Conservation (phyloP, 768 basidiomycete species). For the Lactarius pseudohatsudake region DNA sequence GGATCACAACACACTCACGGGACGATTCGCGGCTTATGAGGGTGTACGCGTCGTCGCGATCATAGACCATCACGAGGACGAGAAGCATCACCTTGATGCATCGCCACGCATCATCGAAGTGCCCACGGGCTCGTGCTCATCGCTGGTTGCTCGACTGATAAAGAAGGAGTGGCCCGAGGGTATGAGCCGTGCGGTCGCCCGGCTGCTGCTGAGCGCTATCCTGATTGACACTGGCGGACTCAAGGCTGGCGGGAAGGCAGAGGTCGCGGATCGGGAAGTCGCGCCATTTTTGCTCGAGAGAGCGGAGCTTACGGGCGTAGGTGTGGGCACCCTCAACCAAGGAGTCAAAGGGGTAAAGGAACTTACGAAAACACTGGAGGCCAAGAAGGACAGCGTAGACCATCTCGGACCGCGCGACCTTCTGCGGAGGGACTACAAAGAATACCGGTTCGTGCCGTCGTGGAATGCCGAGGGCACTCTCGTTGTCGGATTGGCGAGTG, state of each 20-base stretch:
- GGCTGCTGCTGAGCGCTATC: slow-evolving; percentile 57
- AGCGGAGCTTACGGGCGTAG: slow-evolving; percentile 43
- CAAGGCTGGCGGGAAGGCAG: slow-evolving; percentile 75
- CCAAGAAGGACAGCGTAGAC: slow-evolving; percentile 66
- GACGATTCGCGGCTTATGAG: slow-evolving; percentile 38
- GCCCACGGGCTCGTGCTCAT: slow-evolving; percentile 77
- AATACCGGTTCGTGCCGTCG: slow-evolving; percentile 58
- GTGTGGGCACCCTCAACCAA: slow-evolving; percentile 34
- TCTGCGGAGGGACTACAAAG: slow-evolving; percentile 93
- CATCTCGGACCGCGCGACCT: slow-evolving; percentile 72
- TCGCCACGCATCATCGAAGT: slow-evolving; percentile 63
- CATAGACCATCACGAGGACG: slow-evolving; percentile 92
- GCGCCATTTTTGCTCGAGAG: slow-evolving; percentile 62
- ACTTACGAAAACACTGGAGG: slow-evolving; percentile 48
- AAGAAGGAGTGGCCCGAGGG: slow-evolving; percentile 28
- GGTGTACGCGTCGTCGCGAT: slow-evolving; percentile 58
- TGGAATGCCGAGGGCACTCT: slow-evolving; percentile 44
- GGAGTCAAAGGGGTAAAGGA: slow-evolving; percentile 46
- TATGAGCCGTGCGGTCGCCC: slow-evolving; percentile 27
- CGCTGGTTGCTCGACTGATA: slow-evolving; percentile 52
- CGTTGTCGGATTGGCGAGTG: slow-evolving; percentile 76
- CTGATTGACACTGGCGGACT: slow-evolving; percentile 86
- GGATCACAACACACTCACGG: slow-evolving; percentile 80
- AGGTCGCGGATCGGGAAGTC: slow-evolving; percentile 60
- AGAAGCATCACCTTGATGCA: slow-evolving; percentile 60